A percentile compares a stretch with the other conserved stretches of the same genome.
Conservation (phyloP, 1,284 basidiomycete species). For the Inonotus obliquus region DNA sequence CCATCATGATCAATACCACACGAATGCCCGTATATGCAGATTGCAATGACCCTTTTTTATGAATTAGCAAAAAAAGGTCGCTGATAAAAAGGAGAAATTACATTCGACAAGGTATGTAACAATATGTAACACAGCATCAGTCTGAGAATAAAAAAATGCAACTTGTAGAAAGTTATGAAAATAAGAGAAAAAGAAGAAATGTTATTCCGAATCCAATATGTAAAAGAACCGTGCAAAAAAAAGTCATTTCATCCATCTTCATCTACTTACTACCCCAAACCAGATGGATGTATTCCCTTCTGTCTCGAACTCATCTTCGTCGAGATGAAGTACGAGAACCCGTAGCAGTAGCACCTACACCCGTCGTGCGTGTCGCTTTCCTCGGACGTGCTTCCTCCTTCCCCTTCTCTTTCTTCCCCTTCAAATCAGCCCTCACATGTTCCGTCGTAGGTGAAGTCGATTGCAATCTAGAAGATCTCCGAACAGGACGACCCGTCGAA, state of each 20-base stretch:
- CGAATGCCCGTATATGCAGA: background rate
- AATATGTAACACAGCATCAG: background rate
- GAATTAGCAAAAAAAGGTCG: background rate
- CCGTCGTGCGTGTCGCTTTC: conserved; percentile 14
- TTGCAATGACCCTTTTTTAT: background rate
- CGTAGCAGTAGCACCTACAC: conserved; percentile 17
- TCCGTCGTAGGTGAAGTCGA: background rate
- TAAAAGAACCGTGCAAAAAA: background rate
- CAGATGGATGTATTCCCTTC: background rate
- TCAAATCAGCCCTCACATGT: background rate
- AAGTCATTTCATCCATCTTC: background rate
- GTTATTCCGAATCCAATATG: background rate
- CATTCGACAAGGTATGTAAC: background rate
- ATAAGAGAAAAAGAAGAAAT: background rate
- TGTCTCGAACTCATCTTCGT: conserved; percentile 1
- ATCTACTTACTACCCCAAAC: too few relatives aligned
- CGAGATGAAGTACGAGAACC: conserved; percentile 15
- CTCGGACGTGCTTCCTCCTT: conserved; percentile 12
- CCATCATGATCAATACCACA: too few relatives aligned
- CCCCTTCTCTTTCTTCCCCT: conserved; percentile 5
- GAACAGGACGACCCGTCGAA: conserved; percentile 12
- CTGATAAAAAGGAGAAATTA: background rate
- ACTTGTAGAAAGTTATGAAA: background rate
- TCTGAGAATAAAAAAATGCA: background rate
- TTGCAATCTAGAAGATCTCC: conserved; percentile 21